Evolutionary conservation across 352 stramenopile species (phyloP), one percentile per base, ranked within the genome.

Genomic region (Phytophthora chlamydospora): DNA sequence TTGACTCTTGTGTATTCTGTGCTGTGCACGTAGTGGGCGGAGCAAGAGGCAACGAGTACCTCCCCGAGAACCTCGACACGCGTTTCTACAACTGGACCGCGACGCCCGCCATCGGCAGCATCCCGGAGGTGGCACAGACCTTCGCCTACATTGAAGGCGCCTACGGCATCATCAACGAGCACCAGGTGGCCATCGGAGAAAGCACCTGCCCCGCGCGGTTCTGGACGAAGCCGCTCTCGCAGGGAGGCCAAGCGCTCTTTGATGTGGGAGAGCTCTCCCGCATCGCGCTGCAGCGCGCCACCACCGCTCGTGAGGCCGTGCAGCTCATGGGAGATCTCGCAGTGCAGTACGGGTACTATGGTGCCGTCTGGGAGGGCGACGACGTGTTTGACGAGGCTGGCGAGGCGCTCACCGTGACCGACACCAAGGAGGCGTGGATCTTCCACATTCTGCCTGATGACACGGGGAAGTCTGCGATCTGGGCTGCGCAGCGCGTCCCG

Each of bases 391-490:
- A 80, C 47, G 90, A 97, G 56, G 90, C 81, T 29, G 91, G 86
- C 10, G 95, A 98, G 73, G 86, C 88, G 24, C 81, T 98, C 16
- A 96, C 82, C 1, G 89, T 98, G 11, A 91, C 81, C 2, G 96
- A 99, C 71, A 74, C 85, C 3, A 79, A 80, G 16, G 93, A 98
- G 56, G 91, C 82, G 31, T 99, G 95, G 95, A 89, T 99, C 45
- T 98, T 99, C 69, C 96, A 99, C 69, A 97, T 98, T 42, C 55
- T 98, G 33, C 88, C 94, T 0, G 94, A 98, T 60, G 91, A 97
- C 49, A 98, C 93, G 10, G 90, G 92, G 6, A 83, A 77, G 39
- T 95, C 82, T n/a, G 95, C 93, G 7, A 79, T 98, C 47, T 98
- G 95, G 95, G 95, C 82, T 9, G 96, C 96, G 12, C 91, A 98